phyloP scores from a whole-genome alignment of 129 eudicot species.

The Tanacetum coccineum region DNA sequence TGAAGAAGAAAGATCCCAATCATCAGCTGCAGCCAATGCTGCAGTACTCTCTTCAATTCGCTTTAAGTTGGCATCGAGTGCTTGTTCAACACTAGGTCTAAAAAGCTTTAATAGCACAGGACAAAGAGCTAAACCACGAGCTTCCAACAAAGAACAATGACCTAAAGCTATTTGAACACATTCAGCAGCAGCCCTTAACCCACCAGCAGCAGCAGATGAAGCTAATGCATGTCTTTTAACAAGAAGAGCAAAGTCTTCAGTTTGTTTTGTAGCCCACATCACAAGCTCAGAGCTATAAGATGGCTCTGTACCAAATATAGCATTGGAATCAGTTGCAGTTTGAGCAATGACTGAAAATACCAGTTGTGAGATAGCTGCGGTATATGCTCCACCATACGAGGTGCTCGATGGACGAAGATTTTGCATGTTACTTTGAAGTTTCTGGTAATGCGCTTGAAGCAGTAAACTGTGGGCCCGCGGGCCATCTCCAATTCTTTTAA shows the following conservation, averaged over 20 bases:
- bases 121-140: slow-evolving; percentile 90
- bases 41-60: slow-evolving; percentile 96
- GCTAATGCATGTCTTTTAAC: slow-evolving; percentile 96
- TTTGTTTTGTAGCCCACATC: slow-evolving; percentile 95
- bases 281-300: slow-evolving; percentile 92
- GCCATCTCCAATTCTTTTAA: slow-evolving; percentile 92
- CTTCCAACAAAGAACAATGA: slow-evolving; percentile 87
- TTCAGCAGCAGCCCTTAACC: slow-evolving; percentile 97
- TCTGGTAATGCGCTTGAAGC: slow-evolving; percentile 86
- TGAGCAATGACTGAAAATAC: slow-evolving; percentile 93
- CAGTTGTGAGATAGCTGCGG: slow-evolving; percentile 95
- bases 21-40: slow-evolving; percentile 98
- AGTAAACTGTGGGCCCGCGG: slow-evolving; percentile 92
- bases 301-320: slow-evolving; percentile 79
- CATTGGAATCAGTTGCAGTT: slow-evolving; percentile 78
- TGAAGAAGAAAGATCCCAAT: slow-evolving; percentile 83
- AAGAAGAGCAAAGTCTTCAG: slow-evolving; percentile 73
- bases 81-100: slow-evolving; percentile 99
- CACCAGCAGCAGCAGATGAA: slow-evolving; percentile 99
- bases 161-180: slow-evolving; percentile 98
- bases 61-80: slow-evolving; percentile 89
- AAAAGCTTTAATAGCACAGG: slow-evolving; percentile 88
- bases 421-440: slow-evolving; percentile 89
- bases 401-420: slow-evolving; percentile 94
- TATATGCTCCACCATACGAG: slow-evolving; percentile 98